Evolutionary conservation across 176 grass and related monocot species (phyloP), one percentile per base, ranked within the genome.

Genomic region (Carex littledalei): DNA sequence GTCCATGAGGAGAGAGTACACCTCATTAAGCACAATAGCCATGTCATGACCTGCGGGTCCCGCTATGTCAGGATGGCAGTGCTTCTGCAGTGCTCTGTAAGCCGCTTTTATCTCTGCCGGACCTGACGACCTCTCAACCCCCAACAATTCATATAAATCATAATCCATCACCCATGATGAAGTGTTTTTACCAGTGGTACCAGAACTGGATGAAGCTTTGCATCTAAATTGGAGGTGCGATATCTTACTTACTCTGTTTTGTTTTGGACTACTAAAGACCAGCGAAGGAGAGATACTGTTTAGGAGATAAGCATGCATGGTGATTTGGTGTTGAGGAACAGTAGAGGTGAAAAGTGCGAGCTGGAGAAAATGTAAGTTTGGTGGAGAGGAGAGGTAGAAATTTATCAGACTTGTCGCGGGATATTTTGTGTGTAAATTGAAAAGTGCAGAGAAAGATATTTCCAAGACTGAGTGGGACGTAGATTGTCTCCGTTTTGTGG

Each of bases 11-110:
- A 98, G 67, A 65, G 93, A 87, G 85, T 98, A 98, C 4, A 90
- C 85, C 75, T 98, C 91, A 89, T 98, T 95, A 22, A 98, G 95
- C 6, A 98, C 71, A 84, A 98, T 81, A 78, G 95, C 93, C 95
- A 98, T 95, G 88, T 94, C 93, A 84, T 98, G 95, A 7, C 79
- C 81, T 4, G 45, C 39, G 15, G 75, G 81, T 8, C 91, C 89
- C n/a, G 89, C 92, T 67, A 98, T 88, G 86, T 98, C 95, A 14
- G 91, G 95, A 84, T 98, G 95, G 88, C 95, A 98, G 67, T 91
- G 89, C 88, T 98, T 98, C 88, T 98, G 95, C 55, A 98, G 88
- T 50, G 93, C 55, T 13, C 95, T 87, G 81, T 98, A 98, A 26
- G 91, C 89, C 12, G 89, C 88, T 69, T 98, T 98, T 88, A 98